phyloP scores from a whole-genome alignment of 2,329 filamentous ascomycete species.

The Botrytis medusae region DNA sequence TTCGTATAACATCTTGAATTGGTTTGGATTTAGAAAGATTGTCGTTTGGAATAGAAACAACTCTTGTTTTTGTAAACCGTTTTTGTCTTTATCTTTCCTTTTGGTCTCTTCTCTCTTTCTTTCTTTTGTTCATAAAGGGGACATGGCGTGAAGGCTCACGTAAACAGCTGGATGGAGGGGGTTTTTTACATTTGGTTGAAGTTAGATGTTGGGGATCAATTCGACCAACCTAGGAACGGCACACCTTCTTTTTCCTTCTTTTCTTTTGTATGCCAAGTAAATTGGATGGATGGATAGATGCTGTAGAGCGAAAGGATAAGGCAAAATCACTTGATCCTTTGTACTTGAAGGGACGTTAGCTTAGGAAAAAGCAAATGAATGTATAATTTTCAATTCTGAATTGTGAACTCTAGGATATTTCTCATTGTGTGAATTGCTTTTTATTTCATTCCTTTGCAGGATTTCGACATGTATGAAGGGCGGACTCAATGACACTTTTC shows the following conservation, averaged over 20 bases:
- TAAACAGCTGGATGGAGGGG: neutral
- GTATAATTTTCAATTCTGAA: neutral
- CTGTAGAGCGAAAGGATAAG: neutral
- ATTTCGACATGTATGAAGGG: too few relatives aligned
- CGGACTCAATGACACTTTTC: too few relatives aligned
- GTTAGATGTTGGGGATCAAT: neutral
- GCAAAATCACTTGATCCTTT: neutral
- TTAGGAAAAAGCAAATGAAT: neutral
- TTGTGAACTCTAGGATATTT: neutral
- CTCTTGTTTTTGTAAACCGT: neutral
- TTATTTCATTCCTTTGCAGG: too few relatives aligned
- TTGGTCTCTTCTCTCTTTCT: neutral
- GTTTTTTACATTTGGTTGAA: neutral
- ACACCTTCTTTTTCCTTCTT: neutral
- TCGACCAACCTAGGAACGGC: neutral
- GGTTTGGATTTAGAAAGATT: neutral
- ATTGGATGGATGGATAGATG: neutral
- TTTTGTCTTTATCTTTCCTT: neutral
- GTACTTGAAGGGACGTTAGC: neutral
- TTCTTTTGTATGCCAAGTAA: neutral
- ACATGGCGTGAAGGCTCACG: neutral
- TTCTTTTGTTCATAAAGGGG: conserved; percentile 3
- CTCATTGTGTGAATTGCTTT: neutral
- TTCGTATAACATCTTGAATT: neutral
- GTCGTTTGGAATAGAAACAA: neutral